Evolutionary conservation across 2,329 filamentous ascomycete species (phyloP).

Genomic region (Dendrostoma leiphaemia): DNA sequence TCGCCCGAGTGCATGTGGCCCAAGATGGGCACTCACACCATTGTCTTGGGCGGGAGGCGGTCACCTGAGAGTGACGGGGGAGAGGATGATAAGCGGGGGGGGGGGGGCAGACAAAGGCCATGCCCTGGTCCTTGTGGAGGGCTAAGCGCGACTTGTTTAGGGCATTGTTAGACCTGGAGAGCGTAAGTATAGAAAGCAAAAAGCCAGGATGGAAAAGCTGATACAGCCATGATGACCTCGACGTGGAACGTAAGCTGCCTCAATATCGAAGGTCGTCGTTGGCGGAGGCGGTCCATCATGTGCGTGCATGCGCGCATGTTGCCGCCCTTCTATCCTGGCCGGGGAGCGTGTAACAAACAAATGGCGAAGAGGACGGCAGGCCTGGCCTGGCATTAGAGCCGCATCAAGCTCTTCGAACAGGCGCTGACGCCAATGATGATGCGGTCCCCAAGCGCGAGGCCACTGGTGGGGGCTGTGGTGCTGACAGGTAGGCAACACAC

Average conservation of each 20-base stretch:
- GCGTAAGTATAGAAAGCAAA: background rate
- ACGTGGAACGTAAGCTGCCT: background rate
- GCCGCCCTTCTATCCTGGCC: too few relatives aligned
- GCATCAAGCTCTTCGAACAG: background rate
- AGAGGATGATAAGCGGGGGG: too few relatives aligned
- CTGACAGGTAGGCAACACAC: background rate
- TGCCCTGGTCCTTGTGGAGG: background rate
- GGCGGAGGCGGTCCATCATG: background rate
- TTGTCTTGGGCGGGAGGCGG: constrained; percentile 12
- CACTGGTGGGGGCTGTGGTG: background rate
- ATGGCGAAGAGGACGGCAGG: background rate
- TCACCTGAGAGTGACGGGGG: constrained; percentile 12
- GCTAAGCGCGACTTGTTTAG: background rate
- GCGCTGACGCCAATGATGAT: constrained; percentile 13
- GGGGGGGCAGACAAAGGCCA: too few relatives aligned
- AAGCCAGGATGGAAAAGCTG: background rate
- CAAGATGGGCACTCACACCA: constrained; percentile 11
- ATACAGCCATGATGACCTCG: background rate
- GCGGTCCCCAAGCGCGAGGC: background rate
- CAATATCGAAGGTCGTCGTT: background rate
- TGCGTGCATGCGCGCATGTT: too few relatives aligned
- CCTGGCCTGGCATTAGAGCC: background rate
- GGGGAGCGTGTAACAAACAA: constrained; percentile 7
- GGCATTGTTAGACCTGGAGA: background rate
- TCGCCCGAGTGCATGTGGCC: constrained; percentile 5